Percentiles rank a stretch among this genome's conserved stretches.
Conservation (phyloP, 768 basidiomycete genomes). For the Phlebiopsis flavidoalba region DNA sequence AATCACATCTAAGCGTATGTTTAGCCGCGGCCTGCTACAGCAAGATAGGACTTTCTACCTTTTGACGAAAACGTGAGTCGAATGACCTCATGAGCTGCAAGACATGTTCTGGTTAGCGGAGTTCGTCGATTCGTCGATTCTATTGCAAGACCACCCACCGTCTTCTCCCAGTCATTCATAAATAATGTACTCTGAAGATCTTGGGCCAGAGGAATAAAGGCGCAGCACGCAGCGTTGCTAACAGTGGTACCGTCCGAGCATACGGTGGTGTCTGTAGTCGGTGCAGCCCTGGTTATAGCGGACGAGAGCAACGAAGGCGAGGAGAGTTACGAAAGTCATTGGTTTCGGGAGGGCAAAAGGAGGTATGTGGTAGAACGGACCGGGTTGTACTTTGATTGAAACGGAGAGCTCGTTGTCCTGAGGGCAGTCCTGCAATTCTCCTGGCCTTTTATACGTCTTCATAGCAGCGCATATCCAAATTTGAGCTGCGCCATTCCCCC, state of each 20-base stretch:
- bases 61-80: conserved; percentile 5
- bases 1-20: conserved; percentile 13
- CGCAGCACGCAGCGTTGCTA: conserved; percentile 14
- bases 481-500: not conserved
- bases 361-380: not conserved
- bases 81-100: not conserved
- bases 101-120: not conserved
- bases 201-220: conserved; percentile 11
- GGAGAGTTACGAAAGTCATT: not conserved
- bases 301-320: not conserved
- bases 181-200: not conserved
- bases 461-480: not conserved
- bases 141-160: not conserved
- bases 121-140: too few relatives aligned
- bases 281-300: not conserved
- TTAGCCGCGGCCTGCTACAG: too few relatives aligned
- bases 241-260: conserved; percentile 16
- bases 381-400: not conserved
- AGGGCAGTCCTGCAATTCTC: not conserved
- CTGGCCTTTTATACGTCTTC: not conserved
- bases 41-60: not conserved
- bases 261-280: not conserved
- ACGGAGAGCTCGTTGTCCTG: not conserved
- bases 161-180: not conserved
- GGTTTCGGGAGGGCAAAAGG: not conserved